Base-by-base conservation (phyloP, 371 early-diverging fungal genomes). In the Smittium mucronatum region DNA sequence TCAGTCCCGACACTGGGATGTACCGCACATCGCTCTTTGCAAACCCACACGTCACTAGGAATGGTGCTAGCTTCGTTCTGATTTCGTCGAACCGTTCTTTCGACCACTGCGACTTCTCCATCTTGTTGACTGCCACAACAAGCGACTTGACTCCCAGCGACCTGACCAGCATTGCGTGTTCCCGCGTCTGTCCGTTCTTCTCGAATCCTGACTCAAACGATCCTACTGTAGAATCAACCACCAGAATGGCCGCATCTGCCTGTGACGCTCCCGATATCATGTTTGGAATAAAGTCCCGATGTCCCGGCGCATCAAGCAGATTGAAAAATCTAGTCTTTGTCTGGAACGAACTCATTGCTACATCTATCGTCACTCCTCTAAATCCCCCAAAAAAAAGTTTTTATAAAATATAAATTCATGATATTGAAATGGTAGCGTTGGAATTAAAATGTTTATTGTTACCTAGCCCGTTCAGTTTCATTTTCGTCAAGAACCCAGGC, bases 251-350 rank as follows among this genome's bases (percentile, higher is more conserved):
- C 21, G 87, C 94, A 82, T 97, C 98, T 0, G 98, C 97, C 70
- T 95, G 98, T 30, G 93, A 87, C 0, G 99, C 95, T 11, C 99
- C 99, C 0, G 89, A 88, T 69, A 99, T 99, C 99, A 99, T 99
- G 76, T 94, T 95, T n/a, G 97, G 94, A 60, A 99, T 90, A 79
- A 97, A 99, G 79, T 97, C 96, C 61, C 94, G 87, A 77, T 99
- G 99, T 0, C 99, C 99, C 11, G 99, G 99, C 0, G 99, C 96
- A 80, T 97, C 98, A 69, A 97, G 72, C 15, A 97, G 70, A 0
- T 93, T 95, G 74, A 93, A 95, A 29, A 79, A 75, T 29, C 91
- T 85, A 67, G 88, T 78, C 5, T 76, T 77, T 0, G 98, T 93
- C 67, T 92, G 88, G 80, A 99, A 98, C 65, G 86, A 83, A 34